Conservation (phyloP, 371 early-diverging fungal genomes). For the Syncephalastrum monosporum region DNA sequence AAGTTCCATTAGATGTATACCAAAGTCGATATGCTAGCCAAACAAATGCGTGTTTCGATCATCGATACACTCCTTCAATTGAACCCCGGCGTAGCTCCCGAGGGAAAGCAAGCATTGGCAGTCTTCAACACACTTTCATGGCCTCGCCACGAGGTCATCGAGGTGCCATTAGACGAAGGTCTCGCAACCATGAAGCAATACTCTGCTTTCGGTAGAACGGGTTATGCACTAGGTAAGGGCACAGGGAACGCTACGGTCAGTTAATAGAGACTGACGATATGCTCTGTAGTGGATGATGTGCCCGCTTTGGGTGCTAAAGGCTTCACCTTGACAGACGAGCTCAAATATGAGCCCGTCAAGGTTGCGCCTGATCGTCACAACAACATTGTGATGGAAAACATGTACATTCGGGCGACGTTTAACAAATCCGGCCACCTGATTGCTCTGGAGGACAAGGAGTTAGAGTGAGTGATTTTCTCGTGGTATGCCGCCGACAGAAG, state of each 20-base stretch:
- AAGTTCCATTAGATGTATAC: constrained; percentile 32
- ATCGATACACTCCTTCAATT: constrained; percentile 28
- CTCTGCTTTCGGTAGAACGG: constrained; percentile 49
- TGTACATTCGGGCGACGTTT: constrained; percentile 65
- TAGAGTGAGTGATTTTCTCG: constrained; percentile 27
- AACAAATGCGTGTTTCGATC: constrained; percentile 33
- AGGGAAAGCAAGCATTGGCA: constrained; percentile 37
- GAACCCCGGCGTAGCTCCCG: constrained; percentile 13
- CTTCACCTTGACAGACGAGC: constrained; percentile 11
- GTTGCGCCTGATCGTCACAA: constrained; percentile 34
- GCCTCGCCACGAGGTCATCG: constrained; percentile 72
- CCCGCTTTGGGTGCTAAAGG: constrained; percentile 34
- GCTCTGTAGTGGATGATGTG: constrained; percentile 27
- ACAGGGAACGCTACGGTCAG: background rate
- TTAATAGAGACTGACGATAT: background rate
- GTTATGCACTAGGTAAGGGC: constrained; percentile 43
- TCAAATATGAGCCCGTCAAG: constrained; percentile 29
- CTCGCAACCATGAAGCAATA: constrained; percentile 51
- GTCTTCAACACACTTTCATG: constrained; percentile 83
- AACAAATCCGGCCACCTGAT: constrained; percentile 70
- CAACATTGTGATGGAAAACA: constrained; percentile 69
- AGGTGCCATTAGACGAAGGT: constrained; percentile 56
- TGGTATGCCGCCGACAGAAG: background rate
- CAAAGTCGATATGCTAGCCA: constrained; percentile 37
- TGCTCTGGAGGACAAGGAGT: constrained; percentile 61